These are phyloP conservation scores for Colletotrichum siamense DNA, from an alignment of 2,329 filamentous ascomycete species.

Conservation along the genomic window DNA sequence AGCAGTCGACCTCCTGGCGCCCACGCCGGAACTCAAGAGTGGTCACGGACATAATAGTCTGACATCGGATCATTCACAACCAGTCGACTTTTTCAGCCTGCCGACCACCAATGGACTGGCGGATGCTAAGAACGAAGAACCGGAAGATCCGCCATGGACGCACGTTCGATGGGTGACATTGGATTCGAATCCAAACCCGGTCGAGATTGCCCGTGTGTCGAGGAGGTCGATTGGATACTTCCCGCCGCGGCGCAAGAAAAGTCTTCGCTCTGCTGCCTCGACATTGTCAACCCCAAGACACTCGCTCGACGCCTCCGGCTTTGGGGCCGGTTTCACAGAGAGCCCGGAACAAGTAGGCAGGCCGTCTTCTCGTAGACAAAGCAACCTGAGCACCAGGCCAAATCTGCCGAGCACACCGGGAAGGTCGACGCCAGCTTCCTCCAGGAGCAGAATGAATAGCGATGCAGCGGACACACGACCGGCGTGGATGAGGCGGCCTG, in stretches of 20 bases:
- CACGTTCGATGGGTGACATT: slow-evolving; percentile 91
- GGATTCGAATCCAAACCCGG: slow-evolving; percentile 70
- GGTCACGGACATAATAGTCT: slow-evolving; percentile 23
- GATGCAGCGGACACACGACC: slow-evolving; percentile 46
- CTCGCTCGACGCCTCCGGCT: slow-evolving; percentile 56
- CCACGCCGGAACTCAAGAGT: slow-evolving; percentile 44
- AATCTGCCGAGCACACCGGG: slow-evolving; percentile 28
- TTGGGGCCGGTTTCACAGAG: neutral
- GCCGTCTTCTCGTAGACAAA: slow-evolving; percentile 46
- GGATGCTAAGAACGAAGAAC: slow-evolving; percentile 35
- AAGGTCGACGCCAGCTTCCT: slow-evolving; percentile 36
- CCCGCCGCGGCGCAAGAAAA: slow-evolving; percentile 89
- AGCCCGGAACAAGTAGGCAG: slow-evolving; percentile 15
- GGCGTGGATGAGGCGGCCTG: slow-evolving; percentile 79
- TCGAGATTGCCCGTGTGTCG: slow-evolving; percentile 86
- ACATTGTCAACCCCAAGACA: slow-evolving; percentile 70
- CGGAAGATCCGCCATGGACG: slow-evolving; percentile 75
- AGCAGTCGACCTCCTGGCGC: slow-evolving; percentile 56
- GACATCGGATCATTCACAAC: slow-evolving; percentile 28
- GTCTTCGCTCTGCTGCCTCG: slow-evolving; percentile 68
- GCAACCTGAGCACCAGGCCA: slow-evolving; percentile 42
- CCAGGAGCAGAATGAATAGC: slow-evolving; percentile 42
- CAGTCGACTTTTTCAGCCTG: slow-evolving; percentile 29
- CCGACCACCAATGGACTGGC: neutral
- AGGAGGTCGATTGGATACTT: slow-evolving; percentile 88